Evolutionary conservation across 306 rosid genomes (phyloP).

Genomic region (Rosa persica): DNA sequence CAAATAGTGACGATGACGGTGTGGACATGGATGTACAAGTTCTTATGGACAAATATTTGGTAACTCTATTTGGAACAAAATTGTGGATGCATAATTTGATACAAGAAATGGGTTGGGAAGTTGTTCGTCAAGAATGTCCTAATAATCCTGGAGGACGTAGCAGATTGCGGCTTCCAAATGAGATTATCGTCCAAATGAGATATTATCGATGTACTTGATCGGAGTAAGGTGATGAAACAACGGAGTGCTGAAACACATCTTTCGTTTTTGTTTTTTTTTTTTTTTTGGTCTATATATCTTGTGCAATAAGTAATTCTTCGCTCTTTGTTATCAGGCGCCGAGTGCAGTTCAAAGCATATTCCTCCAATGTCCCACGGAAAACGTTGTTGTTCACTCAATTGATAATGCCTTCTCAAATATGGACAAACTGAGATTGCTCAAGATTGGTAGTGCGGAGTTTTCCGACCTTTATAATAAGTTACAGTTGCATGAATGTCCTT

Average conservation of each 20-base stretch:
- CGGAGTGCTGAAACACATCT: background rate
- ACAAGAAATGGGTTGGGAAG: slow-evolving; percentile 24
- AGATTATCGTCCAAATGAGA: background rate
- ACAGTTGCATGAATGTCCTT: background rate
- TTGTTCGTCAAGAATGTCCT: slow-evolving; percentile 12
- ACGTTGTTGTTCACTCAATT: background rate
- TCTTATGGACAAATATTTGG: background rate
- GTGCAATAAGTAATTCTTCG: background rate
- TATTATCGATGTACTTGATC: background rate
- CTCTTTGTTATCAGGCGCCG: background rate
- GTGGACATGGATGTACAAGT: no score
- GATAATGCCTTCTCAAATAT: background rate
- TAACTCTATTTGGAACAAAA: background rate
- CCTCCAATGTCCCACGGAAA: background rate
- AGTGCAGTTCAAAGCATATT: background rate
- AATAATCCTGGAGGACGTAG: slow-evolving; percentile 4
- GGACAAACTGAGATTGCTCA: background rate
- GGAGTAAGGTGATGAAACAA: background rate
- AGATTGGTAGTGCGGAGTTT: background rate
- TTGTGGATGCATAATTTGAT: slow-evolving; percentile 33
- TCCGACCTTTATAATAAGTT: background rate
- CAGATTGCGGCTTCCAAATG: slow-evolving; percentile 20
- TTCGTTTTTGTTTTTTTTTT: background rate
- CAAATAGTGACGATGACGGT: no score
- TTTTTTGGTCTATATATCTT: background rate